Conservation (phyloP, 345 rosid genomes). For the Aquilaria malaccensis region DNA sequence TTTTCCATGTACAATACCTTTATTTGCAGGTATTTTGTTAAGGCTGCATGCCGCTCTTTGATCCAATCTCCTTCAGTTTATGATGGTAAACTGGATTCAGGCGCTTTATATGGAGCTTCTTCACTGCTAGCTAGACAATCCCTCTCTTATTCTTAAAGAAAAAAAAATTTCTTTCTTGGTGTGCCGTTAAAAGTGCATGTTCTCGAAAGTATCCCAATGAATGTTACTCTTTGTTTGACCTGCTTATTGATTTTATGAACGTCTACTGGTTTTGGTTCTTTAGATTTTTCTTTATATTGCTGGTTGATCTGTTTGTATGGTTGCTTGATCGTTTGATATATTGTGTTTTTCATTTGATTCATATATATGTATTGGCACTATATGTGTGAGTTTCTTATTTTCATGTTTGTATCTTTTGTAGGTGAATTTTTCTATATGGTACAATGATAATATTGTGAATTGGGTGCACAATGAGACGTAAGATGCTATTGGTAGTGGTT, state of each 20-base stretch:
- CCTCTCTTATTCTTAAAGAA: no score
- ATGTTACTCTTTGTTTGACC: background rate
- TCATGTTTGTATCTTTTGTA: no score
- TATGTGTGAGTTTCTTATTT: background rate
- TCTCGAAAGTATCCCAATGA: background rate
- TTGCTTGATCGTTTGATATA: slow-evolving; percentile 6
- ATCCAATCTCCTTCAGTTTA: slow-evolving; percentile 3
- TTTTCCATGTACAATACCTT: background rate
- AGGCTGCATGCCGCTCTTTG: slow-evolving; percentile 13
- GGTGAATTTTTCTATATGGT: slow-evolving; percentile 6
- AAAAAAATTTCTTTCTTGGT: no score
- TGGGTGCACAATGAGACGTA: slow-evolving; percentile 12
- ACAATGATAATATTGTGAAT: slow-evolving; percentile 1
- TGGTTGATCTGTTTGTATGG: background rate
- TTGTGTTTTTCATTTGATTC: background rate
- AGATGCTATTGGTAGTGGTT: slow-evolving; percentile 19
- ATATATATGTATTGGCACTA: background rate
- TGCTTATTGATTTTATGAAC: slow-evolving; percentile 2
- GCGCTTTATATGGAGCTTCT: background rate
- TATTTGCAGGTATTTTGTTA: background rate
- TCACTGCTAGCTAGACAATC: slow-evolving; percentile 4
- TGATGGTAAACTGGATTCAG: background rate
- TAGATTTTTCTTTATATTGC: no score
- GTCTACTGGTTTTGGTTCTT: background rate
- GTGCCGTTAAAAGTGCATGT: no score